Percentiles rank a stretch among this genome's conserved stretches.
Conservation (phyloP, 495 filamentous ascomycete species). For the Evansstolkia leycettana region DNA sequence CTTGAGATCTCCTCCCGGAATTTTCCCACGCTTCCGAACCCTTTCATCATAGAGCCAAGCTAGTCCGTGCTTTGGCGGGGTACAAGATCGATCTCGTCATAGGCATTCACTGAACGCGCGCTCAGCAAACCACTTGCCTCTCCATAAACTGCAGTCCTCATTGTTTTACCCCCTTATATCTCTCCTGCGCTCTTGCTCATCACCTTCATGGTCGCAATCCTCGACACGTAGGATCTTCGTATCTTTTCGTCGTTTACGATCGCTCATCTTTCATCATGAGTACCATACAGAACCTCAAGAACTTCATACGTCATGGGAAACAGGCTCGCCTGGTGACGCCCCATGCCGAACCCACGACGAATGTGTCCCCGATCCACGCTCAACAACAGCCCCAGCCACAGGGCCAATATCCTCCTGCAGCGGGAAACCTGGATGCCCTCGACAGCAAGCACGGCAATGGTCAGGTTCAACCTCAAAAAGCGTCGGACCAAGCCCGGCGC, state of each 20-base stretch:
- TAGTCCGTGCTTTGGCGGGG: too few relatives aligned
- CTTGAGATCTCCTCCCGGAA: too few relatives aligned
- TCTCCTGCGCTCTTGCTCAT: neutral
- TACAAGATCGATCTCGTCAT: too few relatives aligned
- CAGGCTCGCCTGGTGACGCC: constrained; percentile 65
- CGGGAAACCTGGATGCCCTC: constrained; percentile 47
- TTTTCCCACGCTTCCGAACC: too few relatives aligned
- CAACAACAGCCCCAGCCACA: constrained; percentile 45
- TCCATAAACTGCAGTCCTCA: too few relatives aligned
- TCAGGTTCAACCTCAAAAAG: constrained; percentile 48
- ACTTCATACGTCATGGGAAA: constrained; percentile 97
- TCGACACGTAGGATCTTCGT: constrained; percentile 1
- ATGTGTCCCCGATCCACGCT: constrained; percentile 54
- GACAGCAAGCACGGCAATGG: constrained; percentile 39
- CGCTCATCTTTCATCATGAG: constrained; percentile 39
- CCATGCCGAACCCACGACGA: constrained; percentile 54
- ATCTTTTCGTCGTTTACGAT: constrained; percentile 2
- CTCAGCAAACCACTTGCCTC: too few relatives aligned
- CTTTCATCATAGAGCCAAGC: too few relatives aligned
- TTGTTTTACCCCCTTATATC: too few relatives aligned
- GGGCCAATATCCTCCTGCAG: constrained; percentile 34
- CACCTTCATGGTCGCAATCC: neutral
- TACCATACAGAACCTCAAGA: constrained; percentile 85
- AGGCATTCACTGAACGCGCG: too few relatives aligned
- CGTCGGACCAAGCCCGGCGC: constrained; percentile 33